These are phyloP conservation scores for Phytophthora europaea DNA, from an alignment of 352 stramenopile genomes.

Conservation along the genomic window DNA sequence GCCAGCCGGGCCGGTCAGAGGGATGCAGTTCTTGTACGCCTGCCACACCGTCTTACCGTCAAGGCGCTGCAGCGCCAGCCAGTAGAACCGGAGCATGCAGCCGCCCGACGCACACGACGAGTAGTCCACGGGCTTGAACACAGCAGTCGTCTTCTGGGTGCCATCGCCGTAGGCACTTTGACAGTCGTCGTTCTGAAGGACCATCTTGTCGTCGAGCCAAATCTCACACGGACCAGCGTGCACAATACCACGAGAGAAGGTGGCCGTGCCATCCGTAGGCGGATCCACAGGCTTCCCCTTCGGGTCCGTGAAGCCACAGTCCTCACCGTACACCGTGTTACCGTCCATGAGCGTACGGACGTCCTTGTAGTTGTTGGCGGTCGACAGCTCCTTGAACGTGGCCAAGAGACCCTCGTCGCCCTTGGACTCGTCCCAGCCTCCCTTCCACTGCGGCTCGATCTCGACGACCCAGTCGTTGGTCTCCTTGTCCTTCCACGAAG, in stretches of 20 bases:
- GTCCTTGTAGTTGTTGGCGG: conserved; percentile 30
- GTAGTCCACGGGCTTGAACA: conserved; percentile 52
- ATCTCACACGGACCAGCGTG: conserved; percentile 51
- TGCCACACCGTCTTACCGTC: conserved; percentile 42
- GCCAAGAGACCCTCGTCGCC: conserved; percentile 28
- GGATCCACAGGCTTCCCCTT: conserved; percentile 27
- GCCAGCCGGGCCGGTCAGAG: conserved; percentile 33
- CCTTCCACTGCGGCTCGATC: conserved; percentile 44
- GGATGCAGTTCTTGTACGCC: conserved; percentile 58
- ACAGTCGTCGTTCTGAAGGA: conserved; percentile 50
- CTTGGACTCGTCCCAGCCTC: conserved; percentile 31
- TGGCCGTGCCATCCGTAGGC: conserved; percentile 33
- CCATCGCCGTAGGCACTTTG: conserved; percentile 44
- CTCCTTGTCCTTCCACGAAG: conserved; percentile 29
- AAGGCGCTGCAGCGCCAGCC: conserved; percentile 50
- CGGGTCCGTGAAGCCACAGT: conserved; percentile 44
- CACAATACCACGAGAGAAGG: conserved; percentile 43
- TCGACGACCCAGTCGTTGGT: conserved; percentile 43
- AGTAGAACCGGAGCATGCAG: conserved; percentile 59
- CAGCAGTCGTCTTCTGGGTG: conserved; percentile 22
- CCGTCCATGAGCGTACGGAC: conserved; percentile 35
- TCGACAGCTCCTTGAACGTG: conserved; percentile 37
- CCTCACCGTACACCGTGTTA: conserved; percentile 32
- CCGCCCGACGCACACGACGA: conserved; percentile 37
- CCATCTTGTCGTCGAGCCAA: conserved; percentile 50